A percentile compares a stretch with the other conserved stretches of the same genome.
Conservation (phyloP, 78 protist genomes). For the Monocercomonoides exilis region DNA sequence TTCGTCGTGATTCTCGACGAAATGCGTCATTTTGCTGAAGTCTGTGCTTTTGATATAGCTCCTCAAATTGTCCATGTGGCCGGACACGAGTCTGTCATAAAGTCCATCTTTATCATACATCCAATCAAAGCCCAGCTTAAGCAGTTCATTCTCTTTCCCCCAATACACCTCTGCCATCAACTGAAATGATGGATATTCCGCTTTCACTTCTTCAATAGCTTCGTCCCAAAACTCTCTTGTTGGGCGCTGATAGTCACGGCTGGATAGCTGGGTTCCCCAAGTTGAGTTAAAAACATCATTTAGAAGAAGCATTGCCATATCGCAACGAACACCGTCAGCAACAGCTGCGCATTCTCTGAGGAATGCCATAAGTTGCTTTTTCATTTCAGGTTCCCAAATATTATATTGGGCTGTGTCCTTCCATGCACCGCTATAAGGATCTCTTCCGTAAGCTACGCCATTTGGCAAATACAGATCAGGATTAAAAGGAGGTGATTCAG, state of each 20-base stretch:
- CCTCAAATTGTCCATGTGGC: conserved; percentile 8
- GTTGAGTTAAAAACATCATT: conserved; percentile 44
- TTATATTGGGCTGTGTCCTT: conserved; percentile 65
- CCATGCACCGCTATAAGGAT: background rate
- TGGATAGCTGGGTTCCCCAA: conserved; percentile 47
- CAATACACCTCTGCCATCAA: conserved; percentile 72
- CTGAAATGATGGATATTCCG: conserved; percentile 42
- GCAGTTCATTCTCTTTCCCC: conserved; percentile 43
- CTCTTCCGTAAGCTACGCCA: conserved; percentile 71
- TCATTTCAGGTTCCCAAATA: conserved; percentile 49
- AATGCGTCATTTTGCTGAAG: conserved; percentile 13
- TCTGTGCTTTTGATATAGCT: background rate
- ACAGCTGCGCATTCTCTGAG: background rate
- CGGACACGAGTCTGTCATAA: conserved; percentile 36
- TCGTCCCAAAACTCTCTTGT: conserved; percentile 64
- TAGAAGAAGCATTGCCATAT: conserved; percentile 72
- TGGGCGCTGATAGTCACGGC: conserved; percentile 60
- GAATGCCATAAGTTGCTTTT: background rate
- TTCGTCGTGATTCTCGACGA: conserved; percentile 66
- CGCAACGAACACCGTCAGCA: conserved; percentile 70
- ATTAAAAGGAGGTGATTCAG: background rate
- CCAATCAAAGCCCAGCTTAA: conserved; percentile 64
- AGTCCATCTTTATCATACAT: conserved; percentile 61
- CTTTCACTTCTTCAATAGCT: conserved; percentile 58
- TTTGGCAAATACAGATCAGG: conserved; percentile 35